Base-by-base conservation (phyloP, 2,329 filamentous ascomycete species). In the Pyrenophora graminea region DNA sequence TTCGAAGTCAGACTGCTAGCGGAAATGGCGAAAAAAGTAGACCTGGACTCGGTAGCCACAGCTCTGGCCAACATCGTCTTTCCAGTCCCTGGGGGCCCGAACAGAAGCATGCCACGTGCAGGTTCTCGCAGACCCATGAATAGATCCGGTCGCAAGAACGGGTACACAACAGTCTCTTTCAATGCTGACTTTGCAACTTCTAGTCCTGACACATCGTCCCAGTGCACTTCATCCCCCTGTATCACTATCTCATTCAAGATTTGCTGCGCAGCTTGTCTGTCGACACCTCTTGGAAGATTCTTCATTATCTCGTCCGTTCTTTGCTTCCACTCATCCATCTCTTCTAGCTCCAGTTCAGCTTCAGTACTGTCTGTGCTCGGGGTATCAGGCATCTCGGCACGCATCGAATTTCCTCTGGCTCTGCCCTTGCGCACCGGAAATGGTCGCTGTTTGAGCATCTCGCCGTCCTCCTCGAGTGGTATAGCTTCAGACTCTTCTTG, bases 51-150 rank as follows among this genome's bases (percentile, higher is more conserved):
- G 0, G 94, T 97, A 1, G 94, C 94, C 0, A 97, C 93, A 7
- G 91, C 91, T 58, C 94, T 85, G 8, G 94, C 94, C 32, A 99
- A 79, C 94, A 99, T 99, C 0, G 94, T 99, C 74, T 99, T 99
- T 45, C 94, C 94, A 0, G 94, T 99, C n/a, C 94, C 94, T 0
- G 94, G 94, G 1, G 94, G 94, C 0, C 94, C 94, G 68, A 99
- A 99, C 1, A 99, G 80, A 1, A 99, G 80, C 90, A 99, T 97
- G 5, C 94, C 94, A 51, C 91, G 82, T 12, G 94, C 93, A 17
- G 94, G 94, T 69, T 99, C 94, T 33, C 94, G 88, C 9, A 99
- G 80, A 0, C 94, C 94, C 83, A 93, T 94, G 76, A 99, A 99
- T 2, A 99, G 77, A 73, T 99, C 94, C 1, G 94, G 94, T 1